Percentiles rank a stretch among this genome's conserved stretches.
Evolutionary conservation across 441 rosid genomes (phyloP).

Genomic region (Erodium chrysanthum): DNA sequence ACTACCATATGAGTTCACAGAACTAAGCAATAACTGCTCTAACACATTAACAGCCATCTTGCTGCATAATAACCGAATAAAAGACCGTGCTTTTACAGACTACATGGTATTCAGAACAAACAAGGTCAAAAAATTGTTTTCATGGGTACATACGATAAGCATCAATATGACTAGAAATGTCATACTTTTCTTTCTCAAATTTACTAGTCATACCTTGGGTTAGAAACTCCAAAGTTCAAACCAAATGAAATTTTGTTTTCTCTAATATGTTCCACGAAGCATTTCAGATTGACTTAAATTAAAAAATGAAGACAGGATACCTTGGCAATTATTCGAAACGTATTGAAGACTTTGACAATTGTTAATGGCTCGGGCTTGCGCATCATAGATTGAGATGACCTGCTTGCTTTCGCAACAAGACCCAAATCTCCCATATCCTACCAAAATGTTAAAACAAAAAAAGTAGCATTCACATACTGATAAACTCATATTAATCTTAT

Average conservation of each 20-base stretch:
- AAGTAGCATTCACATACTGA: not conserved
- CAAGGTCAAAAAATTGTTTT: not conserved
- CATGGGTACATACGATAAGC: not conserved
- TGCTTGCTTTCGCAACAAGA: constrained; percentile 85
- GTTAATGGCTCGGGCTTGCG: constrained; percentile 74
- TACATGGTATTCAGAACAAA: not conserved
- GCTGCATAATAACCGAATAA: not conserved
- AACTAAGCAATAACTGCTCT: not conserved
- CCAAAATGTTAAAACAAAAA: constrained; percentile 11
- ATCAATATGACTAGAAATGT: not conserved
- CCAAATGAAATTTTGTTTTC: not conserved
- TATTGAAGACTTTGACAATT: constrained; percentile 59
- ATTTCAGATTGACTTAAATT: not conserved
- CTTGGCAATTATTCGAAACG: constrained; percentile 78
- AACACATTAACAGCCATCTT: not conserved
- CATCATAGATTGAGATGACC: constrained; percentile 83
- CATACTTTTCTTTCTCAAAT: not conserved
- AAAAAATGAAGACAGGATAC: constrained; percentile 23
- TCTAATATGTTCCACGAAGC: not conserved
- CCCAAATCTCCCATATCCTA: constrained; percentile 86
- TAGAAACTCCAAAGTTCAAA: not conserved
- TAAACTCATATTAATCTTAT: not conserved
- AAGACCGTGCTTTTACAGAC: not conserved
- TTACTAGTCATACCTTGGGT: not conserved
- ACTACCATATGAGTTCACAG: not conserved